Base-by-base conservation (phyloP, 371 early-diverging fungal species). In the Rhizopus sp. region DNA sequence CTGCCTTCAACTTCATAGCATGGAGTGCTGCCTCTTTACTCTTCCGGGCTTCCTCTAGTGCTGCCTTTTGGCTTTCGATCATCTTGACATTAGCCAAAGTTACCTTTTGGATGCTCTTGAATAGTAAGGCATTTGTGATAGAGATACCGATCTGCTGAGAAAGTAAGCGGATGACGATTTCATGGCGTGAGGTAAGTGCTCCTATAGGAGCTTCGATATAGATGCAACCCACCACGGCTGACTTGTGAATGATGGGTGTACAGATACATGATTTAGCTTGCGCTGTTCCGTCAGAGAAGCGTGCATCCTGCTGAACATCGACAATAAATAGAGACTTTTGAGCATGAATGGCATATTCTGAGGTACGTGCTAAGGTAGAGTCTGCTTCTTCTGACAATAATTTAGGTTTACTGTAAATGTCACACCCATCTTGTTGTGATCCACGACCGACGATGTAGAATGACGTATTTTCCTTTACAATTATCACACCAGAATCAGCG, bases 81-180 rank as follows among this genome's bases (percentile, higher is more conserved):
- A 80, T 79, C 46, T 66, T 63, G 34, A 77, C 69, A 48, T 80
- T 80, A 13, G 70, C 69, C 29, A 69, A 68, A 0, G 75, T 80
- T 1, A 73, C 80, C 41, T 68, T 72, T 57, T 80, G 80, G 16
- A 80, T 67, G 55, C 80, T 77, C 51, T 80, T 74, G 65, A 76
- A 85, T 17, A 85, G 37, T 3, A 83, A 37, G 1, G 83, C 85
- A 46, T 85, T 85, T 44, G 85, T 82, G 10, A 85, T 75, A 3
- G 82, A 81, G 44, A 83, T 83, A 15, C 85, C 85, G 10, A 85
- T 68, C 42, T 85, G 85, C 50, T 82, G 82, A 1, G 82, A 82
- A 12, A 85, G 45, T 7, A 83, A 52, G 5, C 79, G 74, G 53
- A 85, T 55, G 0, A 82, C 82, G 3, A 75, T 62, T 66, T 81